These are phyloP conservation scores for Recurvomyces mirabilis DNA, from an alignment of 495 filamentous ascomycete species.

Conservation along the genomic window DNA sequence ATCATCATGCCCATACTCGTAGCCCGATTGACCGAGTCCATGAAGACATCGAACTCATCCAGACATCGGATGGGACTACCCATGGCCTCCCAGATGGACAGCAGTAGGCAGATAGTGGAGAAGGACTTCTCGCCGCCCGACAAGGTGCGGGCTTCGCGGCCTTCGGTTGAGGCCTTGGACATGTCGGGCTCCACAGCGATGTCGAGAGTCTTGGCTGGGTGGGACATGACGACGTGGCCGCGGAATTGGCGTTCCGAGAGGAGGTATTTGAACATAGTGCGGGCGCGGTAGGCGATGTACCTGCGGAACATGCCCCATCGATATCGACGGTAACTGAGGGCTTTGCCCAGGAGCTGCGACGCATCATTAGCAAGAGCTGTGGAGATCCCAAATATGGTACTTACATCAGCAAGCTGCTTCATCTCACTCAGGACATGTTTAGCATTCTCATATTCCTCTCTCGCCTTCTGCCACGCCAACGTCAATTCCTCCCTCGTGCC, in stretches of 20 bases:
- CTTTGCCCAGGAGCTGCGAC: slow-evolving; percentile 42
- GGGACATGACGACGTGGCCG: slow-evolving; percentile 67
- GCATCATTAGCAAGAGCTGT: background rate
- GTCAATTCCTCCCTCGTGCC: slow-evolving; percentile 57
- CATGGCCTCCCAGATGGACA: slow-evolving; percentile 97
- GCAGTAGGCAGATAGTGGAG: slow-evolving; percentile 83
- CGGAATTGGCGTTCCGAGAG: slow-evolving; percentile 81
- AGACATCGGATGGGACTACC: slow-evolving; percentile 86
- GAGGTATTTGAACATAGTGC: slow-evolving; percentile 76
- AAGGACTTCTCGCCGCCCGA: slow-evolving; percentile 97
- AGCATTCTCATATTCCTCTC: slow-evolving; percentile 35
- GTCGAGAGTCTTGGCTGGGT: slow-evolving; percentile 58
- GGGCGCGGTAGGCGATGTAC: slow-evolving; percentile 71
- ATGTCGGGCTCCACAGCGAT: slow-evolving; percentile 74
- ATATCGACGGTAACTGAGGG: slow-evolving; percentile 56
- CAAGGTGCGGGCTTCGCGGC: slow-evolving; percentile 76
- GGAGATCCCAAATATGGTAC: background rate
- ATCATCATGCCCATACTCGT: slow-evolving; percentile 96
- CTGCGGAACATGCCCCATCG: slow-evolving; percentile 73
- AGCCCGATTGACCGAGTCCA: slow-evolving; percentile 92
- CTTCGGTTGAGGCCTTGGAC: slow-evolving; percentile 50
- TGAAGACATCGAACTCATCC: slow-evolving; percentile 99
- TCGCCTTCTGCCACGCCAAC: slow-evolving; percentile 36
- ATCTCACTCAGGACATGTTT: slow-evolving; percentile 24
- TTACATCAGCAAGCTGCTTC: background rate